Base-by-base conservation (phyloP, 495 filamentous ascomycete genomes). In the Hyaloscypha variabilis region DNA sequence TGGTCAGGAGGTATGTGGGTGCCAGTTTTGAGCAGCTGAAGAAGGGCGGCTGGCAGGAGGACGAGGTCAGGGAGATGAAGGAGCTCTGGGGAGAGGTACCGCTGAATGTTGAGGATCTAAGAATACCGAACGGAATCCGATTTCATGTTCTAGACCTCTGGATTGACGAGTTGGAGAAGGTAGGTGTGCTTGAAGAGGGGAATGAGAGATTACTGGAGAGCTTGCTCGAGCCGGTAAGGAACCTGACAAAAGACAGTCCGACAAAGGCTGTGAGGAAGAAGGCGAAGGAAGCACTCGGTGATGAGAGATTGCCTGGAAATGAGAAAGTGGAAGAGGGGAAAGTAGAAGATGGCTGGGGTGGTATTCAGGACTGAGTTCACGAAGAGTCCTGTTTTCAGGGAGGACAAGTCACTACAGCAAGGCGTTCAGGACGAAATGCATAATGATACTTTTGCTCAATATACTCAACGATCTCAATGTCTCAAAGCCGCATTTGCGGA, bases 71-170 rank as follows among this genome's bases (percentile, higher is more conserved):
- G 19, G 64, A 65, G 8, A 51, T 70, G 39, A 46, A 77, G 58
- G 65, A 64, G 6, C 8, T 83, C n/a, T 59, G 85, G 36, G 62
- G 63, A 42, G 74, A 76, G 57, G 73, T 72, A 10, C 80, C 82
- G 46, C 68, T 83, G 59, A 77, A 76, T 73, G 58, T 72, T 3
- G 76, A 67, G 49, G 79, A 86, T 64, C 57, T 72, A 29, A 83
- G 81, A 67, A 73, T 93, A 6, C 89, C 93, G 1, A 90, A 94
- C 71, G 95, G 95, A 0, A 71, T 99, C 69, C 81, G 93, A 58
- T 89, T 94, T 73, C 95, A 99, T 76, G 81, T 97, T 24, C 72
- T 94, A 65, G 95, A 99, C 82, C 85, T 97, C 42, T 99, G 91
- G 85, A 81, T 96, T 39, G 92, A 96, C 75, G 92, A 95, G 79